Percentiles rank a stretch among this genome's conserved stretches.
phyloP scores from a whole-genome alignment of 768 basidiomycete genomes.

The Nidula microcarpa region DNA sequence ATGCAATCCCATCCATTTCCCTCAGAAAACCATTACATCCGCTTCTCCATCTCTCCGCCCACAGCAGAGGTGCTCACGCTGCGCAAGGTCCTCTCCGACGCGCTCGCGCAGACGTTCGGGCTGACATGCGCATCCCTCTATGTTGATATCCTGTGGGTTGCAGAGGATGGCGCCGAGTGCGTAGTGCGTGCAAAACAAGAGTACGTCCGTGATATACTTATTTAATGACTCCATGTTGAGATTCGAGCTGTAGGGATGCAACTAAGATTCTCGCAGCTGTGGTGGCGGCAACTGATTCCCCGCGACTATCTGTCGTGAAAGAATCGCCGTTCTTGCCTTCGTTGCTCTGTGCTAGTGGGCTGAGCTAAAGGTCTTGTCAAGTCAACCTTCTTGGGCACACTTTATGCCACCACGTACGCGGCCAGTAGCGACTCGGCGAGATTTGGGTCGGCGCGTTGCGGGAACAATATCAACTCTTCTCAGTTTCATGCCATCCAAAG shows the following conservation, averaged over 20 bases:
- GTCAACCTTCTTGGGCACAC: no score
- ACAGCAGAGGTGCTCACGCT: conserved; percentile 41
- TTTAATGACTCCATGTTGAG: no score
- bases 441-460: no score
- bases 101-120: conserved; percentile 54
- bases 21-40: conserved; percentile 41
- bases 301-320: conserved; percentile 28
- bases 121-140: conserved; percentile 45
- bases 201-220: no score
- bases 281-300: no score
- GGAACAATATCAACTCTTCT: no score
- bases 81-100: conserved; percentile 54
- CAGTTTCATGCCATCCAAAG: no score
- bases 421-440: no score
- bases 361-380: no score
- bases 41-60: conserved; percentile 36
- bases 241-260: no score
- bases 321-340: conserved; percentile 42
- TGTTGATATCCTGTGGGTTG: conserved; percentile 58
- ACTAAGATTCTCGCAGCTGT: conserved; percentile 29
- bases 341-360: no score
- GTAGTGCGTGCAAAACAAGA: conserved; percentile 36
- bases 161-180: conserved; percentile 32
- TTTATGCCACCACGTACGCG: no score
- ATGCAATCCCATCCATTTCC: conserved; percentile 14